Conservation (phyloP, 2,329 filamentous ascomycete species). For the Pseudopithomyces maydicus region DNA sequence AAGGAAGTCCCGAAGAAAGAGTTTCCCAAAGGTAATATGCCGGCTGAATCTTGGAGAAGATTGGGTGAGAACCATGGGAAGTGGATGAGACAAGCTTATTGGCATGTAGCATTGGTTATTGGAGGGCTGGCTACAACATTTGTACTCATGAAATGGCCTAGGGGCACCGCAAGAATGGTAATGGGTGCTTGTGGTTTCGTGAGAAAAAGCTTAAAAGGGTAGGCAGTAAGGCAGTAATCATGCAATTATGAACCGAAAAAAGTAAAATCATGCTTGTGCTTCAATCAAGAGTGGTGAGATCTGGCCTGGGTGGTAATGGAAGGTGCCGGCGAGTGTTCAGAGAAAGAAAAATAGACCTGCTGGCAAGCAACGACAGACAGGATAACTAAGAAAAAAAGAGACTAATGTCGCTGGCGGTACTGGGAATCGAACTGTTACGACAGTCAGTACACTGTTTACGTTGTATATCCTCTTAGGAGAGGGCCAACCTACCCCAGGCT, state of each 20-base stretch:
- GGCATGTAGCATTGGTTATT: conserved; percentile 3
- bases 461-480: background rate
- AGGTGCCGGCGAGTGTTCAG: too few relatives aligned
- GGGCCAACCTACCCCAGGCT: background rate
- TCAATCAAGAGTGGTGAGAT: too few relatives aligned
- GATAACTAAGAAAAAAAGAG: too few relatives aligned
- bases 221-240: too few relatives aligned
- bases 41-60: conserved; percentile 4
- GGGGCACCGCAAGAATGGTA: too few relatives aligned
- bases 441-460: background rate
- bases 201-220: too few relatives aligned
- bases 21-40: conserved; percentile 16
- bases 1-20: conserved; percentile 12
- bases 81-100: background rate
- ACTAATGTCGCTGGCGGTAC: background rate
- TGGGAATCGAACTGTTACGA: background rate
- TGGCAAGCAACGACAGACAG: too few relatives aligned
- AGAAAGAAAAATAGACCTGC: too few relatives aligned
- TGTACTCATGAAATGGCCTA: background rate
- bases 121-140: background rate
- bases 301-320: too few relatives aligned
- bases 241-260: too few relatives aligned
- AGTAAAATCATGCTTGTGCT: too few relatives aligned
- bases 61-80: background rate
- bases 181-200: background rate